Base-by-base conservation (phyloP, 257 asterid species). In the Plantago ovata region DNA sequence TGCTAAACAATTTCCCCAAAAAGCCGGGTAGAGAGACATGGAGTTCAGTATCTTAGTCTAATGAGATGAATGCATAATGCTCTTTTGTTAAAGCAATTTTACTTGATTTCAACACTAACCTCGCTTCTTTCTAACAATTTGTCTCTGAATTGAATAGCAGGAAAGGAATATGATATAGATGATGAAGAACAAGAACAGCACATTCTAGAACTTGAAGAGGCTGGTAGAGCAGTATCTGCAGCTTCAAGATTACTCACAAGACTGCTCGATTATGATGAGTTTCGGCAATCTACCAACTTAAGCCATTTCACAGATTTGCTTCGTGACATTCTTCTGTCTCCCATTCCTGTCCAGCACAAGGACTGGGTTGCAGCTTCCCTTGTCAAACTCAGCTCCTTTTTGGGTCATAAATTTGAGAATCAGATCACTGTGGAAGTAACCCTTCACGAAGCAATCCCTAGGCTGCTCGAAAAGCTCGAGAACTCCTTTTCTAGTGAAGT, bases 301-400 rank as follows among this genome's bases (percentile, higher is more conserved):
- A 51, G 46, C 11, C 60, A 58, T 21, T 74, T 86, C 44, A 78
- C 79, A n/a, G 53, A 75, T 40, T 47, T 84, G 65, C 92, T 89
- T 7, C 86, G 87, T 0, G 24, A 74, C 6, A 69, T 76, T 66
- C 89, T 89, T 6, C 71, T 45, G 14, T 86, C 95, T 0, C 42
- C 63, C 62, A 72, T 86, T 48, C 85, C 89, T 46, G 85, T 89
- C 11, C 72, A 64, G 24, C 24, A 75, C 84, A 89, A 85, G 62
- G 86, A 85, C 6, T 81, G 85, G 84, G 84, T 89, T 10, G 97
- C 95, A 44, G 91, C 97, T 61, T 86, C 81, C 72, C 87, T 86
- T 9, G 78, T 86, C 15, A 89, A 84, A 66, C 89, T 89, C 51
- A 56, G 73, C 75, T 69, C 80, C 32, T 51, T 70, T 44, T 73